Evolutionary conservation across 345 rosid species (phyloP).

Genomic region (Arabidopsis arenosa): DNA sequence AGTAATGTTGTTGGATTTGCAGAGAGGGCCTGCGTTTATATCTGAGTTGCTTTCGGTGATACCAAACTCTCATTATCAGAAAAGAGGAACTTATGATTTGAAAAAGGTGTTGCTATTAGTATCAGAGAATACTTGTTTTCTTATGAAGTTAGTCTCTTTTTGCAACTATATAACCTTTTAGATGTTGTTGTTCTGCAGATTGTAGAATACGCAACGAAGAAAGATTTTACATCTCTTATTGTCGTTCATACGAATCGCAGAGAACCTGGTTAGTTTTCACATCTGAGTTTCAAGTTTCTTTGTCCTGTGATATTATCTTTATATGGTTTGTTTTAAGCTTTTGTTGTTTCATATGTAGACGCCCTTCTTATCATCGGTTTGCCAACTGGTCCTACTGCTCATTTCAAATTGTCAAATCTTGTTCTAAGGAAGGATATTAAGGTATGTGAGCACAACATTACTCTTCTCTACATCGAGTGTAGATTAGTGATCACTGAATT

Average conservation of each 20-base stretch:
- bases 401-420: slow-evolving; percentile 86
- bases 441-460: slow-evolving; percentile 46
- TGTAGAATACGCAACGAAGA: slow-evolving; percentile 80
- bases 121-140: not conserved
- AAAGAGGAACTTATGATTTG: slow-evolving; percentile 91
- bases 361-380: slow-evolving; percentile 79
- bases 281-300: not conserved
- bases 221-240: slow-evolving; percentile 78
- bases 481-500: slow-evolving; percentile 6
- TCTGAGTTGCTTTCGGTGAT: slow-evolving; percentile 77
- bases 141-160: not conserved
- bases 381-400: slow-evolving; percentile 97
- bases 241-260: slow-evolving; percentile 90
- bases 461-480: slow-evolving; percentile 6
- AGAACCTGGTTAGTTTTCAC: slow-evolving; percentile 73
- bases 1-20: slow-evolving; percentile 31
- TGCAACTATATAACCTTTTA: not conserved
- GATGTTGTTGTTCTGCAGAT: slow-evolving; percentile 54
- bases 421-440: slow-evolving; percentile 87
- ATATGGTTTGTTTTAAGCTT: not conserved
- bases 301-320: not conserved
- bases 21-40: slow-evolving; percentile 92
- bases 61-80: slow-evolving; percentile 78
- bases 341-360: slow-evolving; percentile 52
- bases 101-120: slow-evolving; percentile 64